Evolutionary conservation across 805 yeast species (phyloP).

Genomic region (Komagataella ulmi): DNA sequence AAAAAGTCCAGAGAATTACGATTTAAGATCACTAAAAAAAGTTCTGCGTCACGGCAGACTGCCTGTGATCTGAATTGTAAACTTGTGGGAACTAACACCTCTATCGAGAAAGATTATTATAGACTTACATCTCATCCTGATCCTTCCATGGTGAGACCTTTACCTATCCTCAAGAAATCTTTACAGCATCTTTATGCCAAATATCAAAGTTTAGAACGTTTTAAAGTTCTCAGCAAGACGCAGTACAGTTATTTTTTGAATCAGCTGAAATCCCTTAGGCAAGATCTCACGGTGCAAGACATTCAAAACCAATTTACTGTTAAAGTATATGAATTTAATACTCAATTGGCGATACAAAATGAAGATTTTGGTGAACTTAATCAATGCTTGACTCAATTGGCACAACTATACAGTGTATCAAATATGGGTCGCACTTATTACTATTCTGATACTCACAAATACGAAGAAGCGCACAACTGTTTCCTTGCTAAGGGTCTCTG

Average conservation of each 20-base stretch:
- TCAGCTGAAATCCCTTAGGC: constrained; percentile 86
- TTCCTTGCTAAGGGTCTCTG: background rate
- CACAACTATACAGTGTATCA: constrained; percentile 35
- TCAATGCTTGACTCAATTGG: constrained; percentile 81
- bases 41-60: background rate
- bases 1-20: background rate
- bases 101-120: constrained; percentile 65
- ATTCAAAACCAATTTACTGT: constrained; percentile 68
- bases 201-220: constrained; percentile 29
- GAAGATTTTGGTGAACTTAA: constrained; percentile 88
- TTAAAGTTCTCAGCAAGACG: background rate
- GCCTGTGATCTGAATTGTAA: background rate
- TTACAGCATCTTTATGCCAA: constrained; percentile 38
- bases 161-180: constrained; percentile 43
- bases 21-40: background rate
- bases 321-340: constrained; percentile 73
- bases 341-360: constrained; percentile 72
- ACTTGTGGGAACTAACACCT: constrained; percentile 49
- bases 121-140: constrained; percentile 88
- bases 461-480: constrained; percentile 17
- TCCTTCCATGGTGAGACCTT: constrained; percentile 73
- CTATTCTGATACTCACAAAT: constrained; percentile 11
- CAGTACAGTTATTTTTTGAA: constrained; percentile 71
- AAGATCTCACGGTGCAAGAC: constrained; percentile 87
- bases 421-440: background rate